Conservation (phyloP, 345 rosid species). For the thale cress (Arabidopsis thaliana) region DNA sequence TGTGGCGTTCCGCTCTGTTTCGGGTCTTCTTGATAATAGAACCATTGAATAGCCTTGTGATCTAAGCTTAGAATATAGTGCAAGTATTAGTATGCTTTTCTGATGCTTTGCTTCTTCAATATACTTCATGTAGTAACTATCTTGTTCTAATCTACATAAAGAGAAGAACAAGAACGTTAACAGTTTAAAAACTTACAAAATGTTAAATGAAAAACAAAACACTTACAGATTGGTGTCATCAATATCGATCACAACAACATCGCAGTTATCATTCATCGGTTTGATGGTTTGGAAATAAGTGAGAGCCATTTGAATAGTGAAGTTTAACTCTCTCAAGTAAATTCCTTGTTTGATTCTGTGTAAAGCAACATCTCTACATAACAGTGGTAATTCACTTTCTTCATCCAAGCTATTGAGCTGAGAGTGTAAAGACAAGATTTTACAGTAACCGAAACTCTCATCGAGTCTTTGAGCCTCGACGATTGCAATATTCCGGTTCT, state of each 20-base stretch:
- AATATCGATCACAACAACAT: conserved; percentile 69
- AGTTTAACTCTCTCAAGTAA: conserved; percentile 60
- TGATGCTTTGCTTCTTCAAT: conserved; percentile 53
- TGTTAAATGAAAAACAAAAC: conserved; percentile 9
- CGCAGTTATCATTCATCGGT: conserved; percentile 48
- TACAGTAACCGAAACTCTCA: conserved; percentile 59
- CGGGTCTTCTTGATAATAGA: conserved; percentile 61
- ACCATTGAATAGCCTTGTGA: conserved; percentile 66
- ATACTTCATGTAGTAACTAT: conserved; percentile 31
- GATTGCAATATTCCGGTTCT: conserved; percentile 53
- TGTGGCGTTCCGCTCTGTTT: conserved; percentile 49
- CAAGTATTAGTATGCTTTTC: conserved; percentile 47
- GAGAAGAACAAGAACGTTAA: neutral
- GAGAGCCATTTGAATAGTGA: conserved; percentile 53
- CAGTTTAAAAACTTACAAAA: neutral
- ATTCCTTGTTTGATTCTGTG: conserved; percentile 54
- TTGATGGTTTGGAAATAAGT: conserved; percentile 49
- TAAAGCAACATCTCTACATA: conserved; percentile 58
- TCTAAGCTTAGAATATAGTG: conserved; percentile 58
- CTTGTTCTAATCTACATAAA: conserved; percentile 45
- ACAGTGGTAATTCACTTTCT: conserved; percentile 51
- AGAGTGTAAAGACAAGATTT: conserved; percentile 55
- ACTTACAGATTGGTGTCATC: conserved; percentile 61
- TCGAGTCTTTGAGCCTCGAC: conserved; percentile 49
- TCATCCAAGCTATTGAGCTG: conserved; percentile 59